These are phyloP conservation scores for Limnanthes douglasii DNA, from an alignment of 345 rosid species.

Conservation along the genomic window DNA sequence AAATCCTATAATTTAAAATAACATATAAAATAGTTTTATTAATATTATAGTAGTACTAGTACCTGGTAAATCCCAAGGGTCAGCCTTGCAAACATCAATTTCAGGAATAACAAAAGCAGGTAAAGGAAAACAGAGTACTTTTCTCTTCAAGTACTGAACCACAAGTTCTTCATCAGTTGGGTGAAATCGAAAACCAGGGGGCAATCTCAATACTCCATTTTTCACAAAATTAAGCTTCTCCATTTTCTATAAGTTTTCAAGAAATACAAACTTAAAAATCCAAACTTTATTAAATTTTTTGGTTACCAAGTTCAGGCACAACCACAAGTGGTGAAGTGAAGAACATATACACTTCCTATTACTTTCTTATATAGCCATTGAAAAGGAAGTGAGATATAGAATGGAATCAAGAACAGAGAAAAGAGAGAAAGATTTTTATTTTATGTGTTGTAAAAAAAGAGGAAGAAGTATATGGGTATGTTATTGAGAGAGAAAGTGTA, in stretches of 20 bases:
- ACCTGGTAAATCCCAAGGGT: constrained; percentile 99
- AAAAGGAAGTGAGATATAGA: background rate
- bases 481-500: constrained; percentile 2
- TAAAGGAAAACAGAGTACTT: constrained; percentile 47
- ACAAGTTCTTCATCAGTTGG: constrained; percentile 91
- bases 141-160: constrained; percentile 52
- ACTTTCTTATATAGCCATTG: too few relatives aligned
- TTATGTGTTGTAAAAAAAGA: too few relatives aligned
- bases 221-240: constrained; percentile 39
- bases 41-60: background rate
- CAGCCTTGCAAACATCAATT: constrained; percentile 76
- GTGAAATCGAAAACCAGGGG: constrained; percentile 91
- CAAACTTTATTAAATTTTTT: too few relatives aligned
- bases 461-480: too few relatives aligned
- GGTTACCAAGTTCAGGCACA: too few relatives aligned
- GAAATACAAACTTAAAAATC: too few relatives aligned
- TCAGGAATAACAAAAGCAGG: constrained; percentile 86
- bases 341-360: too few relatives aligned
- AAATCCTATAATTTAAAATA: background rate
- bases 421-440: constrained; percentile 1
- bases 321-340: too few relatives aligned
- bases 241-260: constrained; percentile 15
- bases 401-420: constrained; percentile 1
- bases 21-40: background rate
- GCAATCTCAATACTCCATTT: constrained; percentile 54